These are phyloP conservation scores for Apophysomyces elegans DNA, from an alignment of 371 early-diverging fungal species.

Conservation along the genomic window DNA sequence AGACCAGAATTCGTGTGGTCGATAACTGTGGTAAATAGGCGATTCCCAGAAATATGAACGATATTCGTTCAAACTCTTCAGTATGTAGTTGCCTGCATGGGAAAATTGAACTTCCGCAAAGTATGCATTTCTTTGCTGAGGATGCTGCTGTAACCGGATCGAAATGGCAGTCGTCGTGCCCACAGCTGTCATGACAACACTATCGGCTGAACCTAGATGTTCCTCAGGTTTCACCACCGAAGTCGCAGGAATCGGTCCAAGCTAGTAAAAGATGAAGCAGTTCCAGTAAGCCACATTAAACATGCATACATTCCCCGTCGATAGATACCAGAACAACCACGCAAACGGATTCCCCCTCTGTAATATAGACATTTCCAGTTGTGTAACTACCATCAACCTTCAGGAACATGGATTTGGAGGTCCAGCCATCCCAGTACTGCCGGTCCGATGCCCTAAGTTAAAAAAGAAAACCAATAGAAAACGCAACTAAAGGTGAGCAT, in stretches of 20 bases:
- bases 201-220: slow-evolving; percentile 42
- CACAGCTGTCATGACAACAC: slow-evolving; percentile 36
- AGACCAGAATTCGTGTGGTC: slow-evolving; percentile 34
- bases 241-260: slow-evolving; percentile 42
- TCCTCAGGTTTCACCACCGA: slow-evolving; percentile 35
- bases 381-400: slow-evolving; percentile 41
- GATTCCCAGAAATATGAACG: slow-evolving; percentile 50
- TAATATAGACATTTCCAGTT: slow-evolving; percentile 30
- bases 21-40: slow-evolving; percentile 40
- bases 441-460: slow-evolving; percentile 36
- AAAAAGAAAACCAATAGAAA: slow-evolving; percentile 6
- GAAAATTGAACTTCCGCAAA: slow-evolving; percentile 38
- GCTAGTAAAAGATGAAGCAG: slow-evolving; percentile 19
- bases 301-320: background rate
- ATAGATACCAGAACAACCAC: slow-evolving; percentile 40
- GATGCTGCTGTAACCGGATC: slow-evolving; percentile 40
- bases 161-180: slow-evolving; percentile 29
- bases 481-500: background rate
- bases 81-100: slow-evolving; percentile 34
- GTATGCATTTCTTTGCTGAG: slow-evolving; percentile 35
- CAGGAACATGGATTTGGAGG: slow-evolving; percentile 43
- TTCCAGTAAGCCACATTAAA: background rate
- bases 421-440: slow-evolving; percentile 47
- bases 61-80: slow-evolving; percentile 36
- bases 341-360: slow-evolving; percentile 35